These are phyloP conservation scores for Amyloporia xantha DNA, from an alignment of 768 basidiomycete genomes.

Conservation along the genomic window DNA sequence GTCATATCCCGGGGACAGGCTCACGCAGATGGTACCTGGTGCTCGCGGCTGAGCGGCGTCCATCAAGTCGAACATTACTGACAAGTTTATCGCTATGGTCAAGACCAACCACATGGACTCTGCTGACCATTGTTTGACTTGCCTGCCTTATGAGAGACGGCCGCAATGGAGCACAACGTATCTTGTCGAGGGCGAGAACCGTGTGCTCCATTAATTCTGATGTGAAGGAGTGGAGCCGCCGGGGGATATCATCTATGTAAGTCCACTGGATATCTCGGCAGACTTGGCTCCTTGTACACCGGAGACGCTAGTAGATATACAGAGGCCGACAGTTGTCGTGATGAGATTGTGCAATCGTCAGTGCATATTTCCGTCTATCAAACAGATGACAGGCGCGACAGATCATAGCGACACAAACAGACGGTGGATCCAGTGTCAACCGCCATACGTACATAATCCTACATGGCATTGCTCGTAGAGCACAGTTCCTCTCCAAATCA, in stretches of 20 bases:
- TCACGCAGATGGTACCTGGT: background rate
- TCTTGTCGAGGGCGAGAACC: background rate
- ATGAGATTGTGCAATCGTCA: no score
- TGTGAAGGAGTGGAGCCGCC: conserved; percentile 3
- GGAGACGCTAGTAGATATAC: no score
- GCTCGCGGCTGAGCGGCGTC: conserved; percentile 36
- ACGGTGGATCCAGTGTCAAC: no score
- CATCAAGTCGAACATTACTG: conserved; percentile 38
- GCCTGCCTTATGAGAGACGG: conserved; percentile 7
- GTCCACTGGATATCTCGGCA: background rate
- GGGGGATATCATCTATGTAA: background rate
- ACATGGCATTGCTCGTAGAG: no score
- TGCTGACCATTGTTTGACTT: conserved; percentile 7
- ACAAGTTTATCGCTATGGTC: conserved; percentile 44
- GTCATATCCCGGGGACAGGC: conserved; percentile 26
- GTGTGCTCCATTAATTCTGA: background rate
- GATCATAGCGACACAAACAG: no score
- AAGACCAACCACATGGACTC: conserved; percentile 12
- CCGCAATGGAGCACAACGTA: background rate
- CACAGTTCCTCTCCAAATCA: no score
- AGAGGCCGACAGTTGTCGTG: conserved; percentile 2
- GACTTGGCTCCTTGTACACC: no score
- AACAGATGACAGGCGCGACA: no score
- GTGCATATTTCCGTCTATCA: no score
- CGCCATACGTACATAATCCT: no score